A percentile compares a stretch with the other conserved stretches of the same genome.
These are phyloP conservation scores for Ophiostoma perfectum DNA, from an alignment of 2,329 filamentous ascomycete genomes.

Conservation along the genomic window DNA sequence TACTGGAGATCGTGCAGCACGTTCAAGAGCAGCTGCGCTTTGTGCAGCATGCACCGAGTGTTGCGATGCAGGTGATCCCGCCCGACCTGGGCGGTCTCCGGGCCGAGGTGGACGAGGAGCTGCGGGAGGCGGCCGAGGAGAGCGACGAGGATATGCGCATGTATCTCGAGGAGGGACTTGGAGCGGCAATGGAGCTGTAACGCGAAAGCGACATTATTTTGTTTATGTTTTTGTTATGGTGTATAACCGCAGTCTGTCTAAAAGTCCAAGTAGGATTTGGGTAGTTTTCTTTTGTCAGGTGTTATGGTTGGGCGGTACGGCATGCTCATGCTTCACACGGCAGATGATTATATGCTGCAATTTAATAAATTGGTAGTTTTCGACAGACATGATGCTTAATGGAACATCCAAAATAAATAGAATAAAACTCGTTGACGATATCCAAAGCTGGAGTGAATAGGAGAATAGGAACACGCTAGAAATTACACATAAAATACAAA, in stretches of 20 bases:
- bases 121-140: slow-evolving; percentile 50
- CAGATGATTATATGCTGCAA: too few relatives aligned
- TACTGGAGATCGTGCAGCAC: slow-evolving; percentile 69
- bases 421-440: background rate
- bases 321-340: too few relatives aligned
- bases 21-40: slow-evolving; percentile 83
- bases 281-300: too few relatives aligned
- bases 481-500: too few relatives aligned
- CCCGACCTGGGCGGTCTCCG: slow-evolving; percentile 65
- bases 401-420: background rate
- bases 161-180: slow-evolving; percentile 53
- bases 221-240: too few relatives aligned
- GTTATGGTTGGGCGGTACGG: too few relatives aligned
- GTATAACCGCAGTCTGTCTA: too few relatives aligned
- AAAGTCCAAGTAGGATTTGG: too few relatives aligned
- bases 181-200: slow-evolving; percentile 48
- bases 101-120: slow-evolving; percentile 61
- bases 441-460: too few relatives aligned
- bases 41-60: slow-evolving; percentile 76
- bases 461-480: too few relatives aligned
- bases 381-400: background rate
- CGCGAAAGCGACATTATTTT: background rate
- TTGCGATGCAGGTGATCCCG: slow-evolving; percentile 76
- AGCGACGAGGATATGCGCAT: slow-evolving; percentile 47
- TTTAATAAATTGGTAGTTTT: too few relatives aligned